Evolutionary conservation across 2,329 filamentous ascomycete genomes (phyloP).

Genomic region (Huntiella abstrusa): DNA sequence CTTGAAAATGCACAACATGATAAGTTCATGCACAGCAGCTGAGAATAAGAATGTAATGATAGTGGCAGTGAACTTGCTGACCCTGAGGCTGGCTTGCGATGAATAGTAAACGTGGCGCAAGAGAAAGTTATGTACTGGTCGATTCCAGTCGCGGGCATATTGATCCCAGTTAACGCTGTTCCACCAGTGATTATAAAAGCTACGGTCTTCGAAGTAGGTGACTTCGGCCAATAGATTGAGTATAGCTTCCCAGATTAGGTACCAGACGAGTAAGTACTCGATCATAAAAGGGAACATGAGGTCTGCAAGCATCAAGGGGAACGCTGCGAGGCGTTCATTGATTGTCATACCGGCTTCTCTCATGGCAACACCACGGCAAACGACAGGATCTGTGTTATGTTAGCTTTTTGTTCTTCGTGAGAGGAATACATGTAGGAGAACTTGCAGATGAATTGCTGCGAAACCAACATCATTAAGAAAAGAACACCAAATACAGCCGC

Average conservation of each 20-base stretch:
- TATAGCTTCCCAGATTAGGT: constrained; percentile 61
- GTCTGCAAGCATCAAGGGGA: constrained; percentile 58
- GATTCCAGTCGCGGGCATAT: constrained; percentile 65
- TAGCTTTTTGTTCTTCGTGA: not conserved
- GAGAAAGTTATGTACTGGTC: constrained; percentile 58
- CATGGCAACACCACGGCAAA: constrained; percentile 46
- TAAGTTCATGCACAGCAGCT: constrained; percentile 52
- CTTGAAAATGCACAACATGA: constrained; percentile 68
- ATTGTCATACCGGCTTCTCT: constrained; percentile 47
- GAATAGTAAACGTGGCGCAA: constrained; percentile 64
- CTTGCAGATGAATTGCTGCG: constrained; percentile 51
- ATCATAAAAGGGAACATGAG: constrained; percentile 63
- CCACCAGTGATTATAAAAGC: constrained; percentile 51
- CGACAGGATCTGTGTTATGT: constrained; percentile 37
- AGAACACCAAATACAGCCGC: constrained; percentile 53
- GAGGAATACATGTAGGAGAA: not conserved
- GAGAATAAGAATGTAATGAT: constrained; percentile 58
- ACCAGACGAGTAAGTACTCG: constrained; percentile 62
- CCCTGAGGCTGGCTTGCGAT: constrained; percentile 52
- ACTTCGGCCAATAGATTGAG: constrained; percentile 61
- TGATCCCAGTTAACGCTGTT: constrained; percentile 52
- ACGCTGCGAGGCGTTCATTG: constrained; percentile 40
- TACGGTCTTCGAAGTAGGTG: constrained; percentile 58
- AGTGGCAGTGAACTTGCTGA: constrained; percentile 52
- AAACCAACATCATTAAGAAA: constrained; percentile 62